Evolutionary conservation across 768 basidiomycete genomes (phyloP), one percentile per base, ranked within the genome.

Genomic region (Kwoniella sp.): DNA sequence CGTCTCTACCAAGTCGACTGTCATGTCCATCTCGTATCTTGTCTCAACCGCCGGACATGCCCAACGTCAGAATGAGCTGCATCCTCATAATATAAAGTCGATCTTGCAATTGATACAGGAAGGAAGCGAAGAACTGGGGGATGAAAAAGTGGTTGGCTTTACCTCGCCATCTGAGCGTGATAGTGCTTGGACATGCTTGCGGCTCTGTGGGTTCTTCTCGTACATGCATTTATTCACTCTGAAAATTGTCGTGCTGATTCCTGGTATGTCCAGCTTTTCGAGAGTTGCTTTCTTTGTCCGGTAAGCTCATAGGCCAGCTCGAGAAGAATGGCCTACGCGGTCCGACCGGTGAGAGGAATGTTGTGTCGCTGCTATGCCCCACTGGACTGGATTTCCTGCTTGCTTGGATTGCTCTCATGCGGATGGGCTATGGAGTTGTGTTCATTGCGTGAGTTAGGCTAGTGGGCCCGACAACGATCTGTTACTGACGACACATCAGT

Each of bases 41-140:
- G 72, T 77, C 15, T 72, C 76, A 0, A 77, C 76, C 0, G 76
- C 76, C 12, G 76, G 76, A 19, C 74, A 77, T 44, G 70, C 76
- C 1, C 68, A 69, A 57, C 37, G 61, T 55, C 74, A 77, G 61
- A 77, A 74, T 61, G 76, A 77, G 44, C 48, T 24, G 3, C 49
- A 70, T 48, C 76, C 76, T 0, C 76, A 77, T 52, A 55, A 69
- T 29, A 67, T 74, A 17, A 25, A 58, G 52, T 63, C 66, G 5
- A 68, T 77, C 25, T 51, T 71, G 15, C 76, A 77, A 62, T 55
- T 77, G 51, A 72, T 77, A 15, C 46, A 67, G 2, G 63, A 75
- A 53, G 76, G 76, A 25, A 70, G 69, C 9, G 30, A 65, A 26
- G 76, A 77, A 47, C 64, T 75, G 24, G 65, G 54, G 17, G 68